A percentile compares a stretch with the other conserved stretches of the same genome.
Conservation (phyloP, 1,284 basidiomycete species). For the Cryptococcus sp. region DNA sequence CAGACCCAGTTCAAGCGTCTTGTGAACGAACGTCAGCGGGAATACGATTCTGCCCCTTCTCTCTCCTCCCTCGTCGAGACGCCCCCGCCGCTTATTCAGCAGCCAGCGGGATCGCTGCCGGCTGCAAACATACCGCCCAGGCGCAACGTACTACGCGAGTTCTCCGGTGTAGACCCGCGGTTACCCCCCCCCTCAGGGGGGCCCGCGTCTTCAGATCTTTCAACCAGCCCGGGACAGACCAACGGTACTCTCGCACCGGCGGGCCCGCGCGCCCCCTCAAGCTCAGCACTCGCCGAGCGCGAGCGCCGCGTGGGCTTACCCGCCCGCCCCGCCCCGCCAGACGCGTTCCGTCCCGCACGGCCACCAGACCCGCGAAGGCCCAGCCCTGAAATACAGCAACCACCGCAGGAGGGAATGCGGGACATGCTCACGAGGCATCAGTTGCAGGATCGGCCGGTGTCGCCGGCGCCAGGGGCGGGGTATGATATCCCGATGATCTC, state of each 20-base stretch:
- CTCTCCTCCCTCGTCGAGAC: neutral
- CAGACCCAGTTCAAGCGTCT: conserved; percentile 66
- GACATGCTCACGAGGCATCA: neutral
- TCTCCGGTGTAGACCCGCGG: neutral
- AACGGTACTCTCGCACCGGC: conserved; percentile 10
- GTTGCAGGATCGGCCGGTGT: conserved; percentile 8
- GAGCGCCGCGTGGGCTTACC: conserved; percentile 17
- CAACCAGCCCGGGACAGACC: conserved; percentile 17
- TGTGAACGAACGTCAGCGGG: conserved; percentile 25
- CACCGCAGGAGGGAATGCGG: neutral
- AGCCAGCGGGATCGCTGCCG: neutral
- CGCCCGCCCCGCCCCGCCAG: conserved; percentile 42
- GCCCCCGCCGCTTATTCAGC: neutral
- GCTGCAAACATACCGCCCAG: neutral
- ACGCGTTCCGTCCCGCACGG: conserved; percentile 47
- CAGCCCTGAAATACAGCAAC: neutral
- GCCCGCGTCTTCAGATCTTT: neutral
- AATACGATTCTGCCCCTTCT: neutral
- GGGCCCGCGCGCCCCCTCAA: conserved; percentile 17
- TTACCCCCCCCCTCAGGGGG: conserved; percentile 8
- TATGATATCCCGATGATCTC: conserved; percentile 25
- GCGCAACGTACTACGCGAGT: neutral
- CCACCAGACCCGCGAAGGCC: conserved; percentile 9
- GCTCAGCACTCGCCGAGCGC: conserved; percentile 33
- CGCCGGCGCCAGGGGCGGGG: conserved; percentile 6